These are phyloP conservation scores for Dothideomycetes sp. DNA, from an alignment of 2,329 filamentous ascomycete species.

Conservation along the genomic window DNA sequence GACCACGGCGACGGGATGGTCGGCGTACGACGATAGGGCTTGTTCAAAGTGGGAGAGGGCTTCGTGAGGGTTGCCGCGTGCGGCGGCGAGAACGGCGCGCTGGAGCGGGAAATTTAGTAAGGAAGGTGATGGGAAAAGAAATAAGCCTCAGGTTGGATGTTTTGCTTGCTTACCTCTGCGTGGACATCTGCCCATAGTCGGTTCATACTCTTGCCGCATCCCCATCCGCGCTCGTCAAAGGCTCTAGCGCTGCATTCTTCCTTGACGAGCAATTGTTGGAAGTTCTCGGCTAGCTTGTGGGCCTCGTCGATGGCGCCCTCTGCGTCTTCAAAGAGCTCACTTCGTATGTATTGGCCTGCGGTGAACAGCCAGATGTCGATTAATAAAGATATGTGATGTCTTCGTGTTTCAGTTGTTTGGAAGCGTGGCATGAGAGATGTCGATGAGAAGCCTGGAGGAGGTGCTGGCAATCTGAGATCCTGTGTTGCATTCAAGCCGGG, in stretches of 20 bases:
- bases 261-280: slow-evolving; percentile 56
- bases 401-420: slow-evolving; percentile 38
- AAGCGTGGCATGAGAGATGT: slow-evolving; percentile 36
- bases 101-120: slow-evolving; percentile 22
- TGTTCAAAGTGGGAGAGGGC: slow-evolving; percentile 73
- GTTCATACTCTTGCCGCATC: slow-evolving; percentile 67
- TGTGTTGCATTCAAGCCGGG: slow-evolving; percentile 31
- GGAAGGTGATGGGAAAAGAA: neutral
- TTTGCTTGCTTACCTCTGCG: slow-evolving; percentile 52
- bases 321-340: slow-evolving; percentile 68
- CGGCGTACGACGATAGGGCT: slow-evolving; percentile 64
- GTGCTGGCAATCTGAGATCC: slow-evolving; percentile 31
- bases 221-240: slow-evolving; percentile 61
- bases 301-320: slow-evolving; percentile 74
- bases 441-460: slow-evolving; percentile 22
- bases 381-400: slow-evolving; percentile 48
- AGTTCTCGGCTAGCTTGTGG: slow-evolving; percentile 56
- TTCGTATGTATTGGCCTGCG: slow-evolving; percentile 74
- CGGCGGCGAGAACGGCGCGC: slow-evolving; percentile 56
- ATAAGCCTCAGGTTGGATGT: neutral
- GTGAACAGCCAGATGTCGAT: slow-evolving; percentile 85
- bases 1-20: slow-evolving; percentile 72
- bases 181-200: slow-evolving; percentile 77
- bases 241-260: slow-evolving; percentile 53
- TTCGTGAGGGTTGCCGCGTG: slow-evolving; percentile 51